These are phyloP conservation scores for Apiospora marii DNA, from an alignment of 2,329 filamentous ascomycete genomes.

Conservation along the genomic window DNA sequence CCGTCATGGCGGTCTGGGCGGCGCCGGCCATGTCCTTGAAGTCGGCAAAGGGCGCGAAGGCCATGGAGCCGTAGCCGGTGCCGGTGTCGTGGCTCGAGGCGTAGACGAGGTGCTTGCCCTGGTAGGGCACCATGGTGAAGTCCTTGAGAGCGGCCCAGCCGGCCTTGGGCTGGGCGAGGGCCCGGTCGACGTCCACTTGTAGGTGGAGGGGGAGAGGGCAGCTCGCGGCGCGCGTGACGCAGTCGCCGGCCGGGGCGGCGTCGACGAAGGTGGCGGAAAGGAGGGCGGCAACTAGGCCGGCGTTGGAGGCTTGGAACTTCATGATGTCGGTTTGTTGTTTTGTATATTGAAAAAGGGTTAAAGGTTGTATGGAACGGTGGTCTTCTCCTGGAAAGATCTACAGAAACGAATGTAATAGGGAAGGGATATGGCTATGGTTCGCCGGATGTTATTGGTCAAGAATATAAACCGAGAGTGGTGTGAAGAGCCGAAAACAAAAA, in stretches of 20 bases:
- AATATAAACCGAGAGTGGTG: constrained; percentile 5
- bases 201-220: constrained; percentile 21
- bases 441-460: constrained; percentile 5
- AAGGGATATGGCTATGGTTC: constrained; percentile 4
- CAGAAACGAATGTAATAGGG: constrained; percentile 21
- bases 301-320: constrained; percentile 19
- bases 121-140: constrained; percentile 63
- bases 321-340: neutral
- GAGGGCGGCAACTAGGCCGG: constrained; percentile 6
- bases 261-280: constrained; percentile 5
- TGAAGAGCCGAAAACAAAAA: neutral
- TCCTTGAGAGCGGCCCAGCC: constrained; percentile 62
- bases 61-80: constrained; percentile 62
- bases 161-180: constrained; percentile 23
- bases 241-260: neutral
- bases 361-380: neutral
- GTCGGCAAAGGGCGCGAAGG: constrained; percentile 62
- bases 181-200: constrained; percentile 17
- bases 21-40: constrained; percentile 61
- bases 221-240: neutral
- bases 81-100: constrained; percentile 55
- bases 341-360: neutral
- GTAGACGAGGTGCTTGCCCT: constrained; percentile 68
- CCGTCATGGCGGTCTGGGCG: constrained; percentile 59
- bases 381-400: constrained; percentile 20